Evolutionary conservation across 2,329 filamentous ascomycete genomes (phyloP).

Genomic region (Fusarium sp.): DNA sequence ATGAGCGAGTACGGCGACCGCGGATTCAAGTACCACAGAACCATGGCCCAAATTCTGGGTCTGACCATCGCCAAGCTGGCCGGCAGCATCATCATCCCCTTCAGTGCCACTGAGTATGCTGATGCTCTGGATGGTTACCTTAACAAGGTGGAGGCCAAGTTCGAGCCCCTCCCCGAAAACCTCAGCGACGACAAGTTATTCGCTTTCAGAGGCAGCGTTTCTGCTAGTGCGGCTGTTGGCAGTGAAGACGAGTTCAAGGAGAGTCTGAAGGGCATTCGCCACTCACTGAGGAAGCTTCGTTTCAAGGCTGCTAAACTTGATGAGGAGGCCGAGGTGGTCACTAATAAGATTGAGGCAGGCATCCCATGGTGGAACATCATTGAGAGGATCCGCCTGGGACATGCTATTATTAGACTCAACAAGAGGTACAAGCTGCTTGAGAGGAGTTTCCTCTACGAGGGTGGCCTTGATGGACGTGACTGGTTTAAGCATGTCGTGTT

Average conservation of each 20-base stretch:
- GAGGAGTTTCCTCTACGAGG: constrained; percentile 79
- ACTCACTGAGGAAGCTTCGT: constrained; percentile 53
- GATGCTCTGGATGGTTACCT: constrained; percentile 66
- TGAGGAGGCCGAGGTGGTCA: constrained; percentile 56
- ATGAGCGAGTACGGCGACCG: constrained; percentile 85
- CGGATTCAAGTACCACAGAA: constrained; percentile 73
- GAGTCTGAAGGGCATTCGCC: constrained; percentile 55
- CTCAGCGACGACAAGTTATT: constrained; percentile 48
- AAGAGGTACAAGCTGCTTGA: constrained; percentile 87
- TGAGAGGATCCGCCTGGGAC: constrained; percentile 73
- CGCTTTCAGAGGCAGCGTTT: constrained; percentile 44
- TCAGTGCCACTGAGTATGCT: constrained; percentile 75
- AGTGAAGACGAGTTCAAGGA: constrained; percentile 55
- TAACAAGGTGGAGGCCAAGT: constrained; percentile 62
- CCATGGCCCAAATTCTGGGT: constrained; percentile 75
- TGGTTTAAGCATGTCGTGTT: constrained; percentile 99
- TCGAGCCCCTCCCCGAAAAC: constrained; percentile 49
- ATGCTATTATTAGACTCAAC: constrained; percentile 76
- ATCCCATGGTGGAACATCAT: constrained; percentile 86
- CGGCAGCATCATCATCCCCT: constrained; percentile 71
- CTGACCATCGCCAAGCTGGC: constrained; percentile 71
- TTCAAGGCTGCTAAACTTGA: constrained; percentile 60
- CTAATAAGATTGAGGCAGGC: constrained; percentile 59
- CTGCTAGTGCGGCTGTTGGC: constrained; percentile 45
- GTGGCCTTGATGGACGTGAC: constrained; percentile 80